Conservation (phyloP, 2,329 filamentous ascomycete genomes). For the Cladosporium sphaerospermum region DNA sequence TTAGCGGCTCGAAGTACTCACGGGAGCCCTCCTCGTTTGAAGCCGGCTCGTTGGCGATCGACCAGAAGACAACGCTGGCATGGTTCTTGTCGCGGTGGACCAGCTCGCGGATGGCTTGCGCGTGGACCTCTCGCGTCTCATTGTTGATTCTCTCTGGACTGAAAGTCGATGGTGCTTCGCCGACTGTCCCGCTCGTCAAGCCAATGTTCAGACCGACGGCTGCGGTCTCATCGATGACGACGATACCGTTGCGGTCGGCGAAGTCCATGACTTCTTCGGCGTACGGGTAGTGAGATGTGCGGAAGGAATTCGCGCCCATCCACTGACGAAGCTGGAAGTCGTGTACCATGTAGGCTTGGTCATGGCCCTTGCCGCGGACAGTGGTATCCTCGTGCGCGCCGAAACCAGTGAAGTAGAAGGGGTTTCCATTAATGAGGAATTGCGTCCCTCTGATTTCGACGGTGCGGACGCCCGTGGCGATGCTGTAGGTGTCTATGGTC, state of each 20-base stretch:
- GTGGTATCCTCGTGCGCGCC: slow-evolving; percentile 5
- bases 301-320: slow-evolving; percentile 11
- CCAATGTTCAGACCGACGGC: not conserved
- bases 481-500: slow-evolving; percentile 3
- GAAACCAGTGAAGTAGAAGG: slow-evolving; percentile 12
- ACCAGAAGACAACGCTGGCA: slow-evolving; percentile 5
- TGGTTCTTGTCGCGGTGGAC: slow-evolving; percentile 10
- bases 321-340: slow-evolving; percentile 8
- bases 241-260: slow-evolving; percentile 7
- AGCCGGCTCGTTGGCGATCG: slow-evolving; percentile 5
- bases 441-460: slow-evolving; percentile 2
- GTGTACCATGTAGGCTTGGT: slow-evolving; percentile 8
- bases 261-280: slow-evolving; percentile 11
- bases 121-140: not conserved
- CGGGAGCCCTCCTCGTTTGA: slow-evolving; percentile 6
- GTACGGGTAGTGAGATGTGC: slow-evolving; percentile 11
- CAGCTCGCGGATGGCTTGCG: not conserved
- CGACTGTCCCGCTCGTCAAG: not conserved
- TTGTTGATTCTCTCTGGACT: not conserved
- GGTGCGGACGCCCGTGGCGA: slow-evolving; percentile 4
- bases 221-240: slow-evolving; percentile 7
- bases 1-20: slow-evolving; percentile 6
- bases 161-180: not conserved
- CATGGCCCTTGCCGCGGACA: slow-evolving; percentile 8
- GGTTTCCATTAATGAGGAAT: slow-evolving; percentile 10